Percentiles rank a stretch among this genome's conserved stretches.
These are phyloP conservation scores for Casuarina glauca DNA, from an alignment of 306 rosid species.

Conservation along the genomic window DNA sequence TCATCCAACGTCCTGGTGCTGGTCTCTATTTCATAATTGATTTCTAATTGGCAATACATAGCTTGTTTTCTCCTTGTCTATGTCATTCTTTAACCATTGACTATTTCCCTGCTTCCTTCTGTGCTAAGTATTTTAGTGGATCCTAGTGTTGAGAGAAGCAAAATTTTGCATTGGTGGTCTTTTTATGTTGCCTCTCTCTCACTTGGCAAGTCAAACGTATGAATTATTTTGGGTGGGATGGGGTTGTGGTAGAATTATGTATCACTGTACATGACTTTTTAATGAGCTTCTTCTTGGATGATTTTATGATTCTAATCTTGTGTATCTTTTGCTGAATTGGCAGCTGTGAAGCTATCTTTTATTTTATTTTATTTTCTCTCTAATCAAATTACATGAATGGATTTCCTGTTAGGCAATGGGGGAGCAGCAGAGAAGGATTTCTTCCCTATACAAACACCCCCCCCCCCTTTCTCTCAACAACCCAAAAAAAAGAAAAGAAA, in stretches of 20 bases:
- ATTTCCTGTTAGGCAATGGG: not conserved
- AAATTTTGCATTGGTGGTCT: not conserved
- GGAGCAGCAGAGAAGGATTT: not conserved
- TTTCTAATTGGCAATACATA: not conserved
- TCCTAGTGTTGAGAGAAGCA: not conserved
- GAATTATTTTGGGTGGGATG: not conserved
- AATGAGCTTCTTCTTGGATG: not conserved
- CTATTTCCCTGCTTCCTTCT: not conserved
- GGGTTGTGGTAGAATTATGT: not conserved
- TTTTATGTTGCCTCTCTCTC: constrained; percentile 1
- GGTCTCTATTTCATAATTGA: not conserved
- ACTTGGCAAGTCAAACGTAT: not conserved
- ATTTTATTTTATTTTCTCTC: not conserved
- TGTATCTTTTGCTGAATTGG: not conserved
- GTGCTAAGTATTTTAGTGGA: not conserved
- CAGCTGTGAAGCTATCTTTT: no score
- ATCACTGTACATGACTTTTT: not conserved
- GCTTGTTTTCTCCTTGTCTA: not conserved
- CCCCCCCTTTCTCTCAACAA: no score
- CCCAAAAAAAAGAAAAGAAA: no score
- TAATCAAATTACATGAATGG: not conserved
- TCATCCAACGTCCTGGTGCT: not conserved
- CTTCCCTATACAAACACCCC: no score
- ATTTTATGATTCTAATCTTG: not conserved
- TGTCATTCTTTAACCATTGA: not conserved